phyloP scores from a whole-genome alignment of 202 grass and related monocot genomes.

The Digitaria exilis region DNA sequence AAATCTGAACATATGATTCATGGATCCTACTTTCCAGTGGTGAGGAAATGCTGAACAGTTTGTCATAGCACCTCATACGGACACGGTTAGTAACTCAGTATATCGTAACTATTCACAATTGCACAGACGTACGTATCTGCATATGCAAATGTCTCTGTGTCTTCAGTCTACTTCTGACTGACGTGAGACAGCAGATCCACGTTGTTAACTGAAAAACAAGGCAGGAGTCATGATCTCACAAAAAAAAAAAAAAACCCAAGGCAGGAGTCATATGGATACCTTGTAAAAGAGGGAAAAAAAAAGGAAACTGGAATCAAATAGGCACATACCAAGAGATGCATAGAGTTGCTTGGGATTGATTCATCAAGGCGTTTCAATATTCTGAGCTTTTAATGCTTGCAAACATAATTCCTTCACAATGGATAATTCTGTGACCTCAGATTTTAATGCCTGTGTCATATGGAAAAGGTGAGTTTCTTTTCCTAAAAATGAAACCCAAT shows the following conservation, averaged over 20 bases:
- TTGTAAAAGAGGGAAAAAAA: neutral
- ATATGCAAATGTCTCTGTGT: too few species aligned
- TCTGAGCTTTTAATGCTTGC: neutral
- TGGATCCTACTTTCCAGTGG: neutral
- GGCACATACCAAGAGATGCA: neutral
- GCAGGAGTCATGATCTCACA: too few species aligned
- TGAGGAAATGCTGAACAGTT: neutral
- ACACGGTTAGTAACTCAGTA: neutral
- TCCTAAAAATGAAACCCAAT: neutral
- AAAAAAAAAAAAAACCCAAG: too few species aligned
- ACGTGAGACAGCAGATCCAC: neutral
- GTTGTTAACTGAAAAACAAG: conserved; percentile 1
- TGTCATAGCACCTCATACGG: neutral
- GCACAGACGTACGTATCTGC: neutral
- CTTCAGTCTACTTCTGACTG: neutral
- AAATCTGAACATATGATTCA: too few species aligned
- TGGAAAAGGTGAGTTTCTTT: neutral
- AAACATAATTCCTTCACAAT: too few species aligned
- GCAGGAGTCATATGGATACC: neutral
- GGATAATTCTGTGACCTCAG: neutral
- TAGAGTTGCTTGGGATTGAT: neutral
- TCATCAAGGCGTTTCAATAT: neutral
- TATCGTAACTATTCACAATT: too few species aligned
- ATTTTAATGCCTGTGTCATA: neutral
- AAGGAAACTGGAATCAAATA: neutral